Percentiles rank a stretch among this genome's conserved stretches.
Conservation (phyloP, 2,329 filamentous ascomycete genomes). For the Colletotrichum australisinense region DNA sequence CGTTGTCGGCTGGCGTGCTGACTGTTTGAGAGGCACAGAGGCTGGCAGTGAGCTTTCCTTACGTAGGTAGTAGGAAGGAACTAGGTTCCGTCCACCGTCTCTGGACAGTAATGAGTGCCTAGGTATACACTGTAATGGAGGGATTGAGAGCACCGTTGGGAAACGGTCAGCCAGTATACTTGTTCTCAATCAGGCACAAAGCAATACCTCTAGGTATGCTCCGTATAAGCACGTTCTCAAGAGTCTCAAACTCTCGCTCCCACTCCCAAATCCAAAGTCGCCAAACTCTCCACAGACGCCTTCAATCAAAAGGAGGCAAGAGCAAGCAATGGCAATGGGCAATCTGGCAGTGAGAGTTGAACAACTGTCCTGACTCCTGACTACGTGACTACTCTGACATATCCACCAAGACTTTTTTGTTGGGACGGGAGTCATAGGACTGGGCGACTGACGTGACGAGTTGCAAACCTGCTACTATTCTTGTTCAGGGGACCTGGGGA, state of each 20-base stretch:
- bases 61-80: neutral
- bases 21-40: neutral
- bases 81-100: neutral
- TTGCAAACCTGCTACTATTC: constrained; percentile 4
- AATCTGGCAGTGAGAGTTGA: neutral
- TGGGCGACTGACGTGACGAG: neutral
- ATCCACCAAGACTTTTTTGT: neutral
- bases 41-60: neutral
- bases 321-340: neutral
- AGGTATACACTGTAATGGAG: neutral
- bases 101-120: neutral
- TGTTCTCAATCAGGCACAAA: neutral
- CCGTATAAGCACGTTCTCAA: neutral
- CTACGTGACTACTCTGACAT: neutral
- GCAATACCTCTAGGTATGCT: no score
- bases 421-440: neutral
- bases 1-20: neutral
- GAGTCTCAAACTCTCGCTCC: neutral
- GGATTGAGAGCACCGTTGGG: neutral
- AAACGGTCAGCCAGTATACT: neutral
- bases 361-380: constrained; percentile 7
- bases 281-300: neutral
- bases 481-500: neutral
- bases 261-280: neutral
- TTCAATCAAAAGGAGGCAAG: neutral